Base-by-base conservation (phyloP, 2,329 filamentous ascomycete species). In the Penicillium thymicola region DNA sequence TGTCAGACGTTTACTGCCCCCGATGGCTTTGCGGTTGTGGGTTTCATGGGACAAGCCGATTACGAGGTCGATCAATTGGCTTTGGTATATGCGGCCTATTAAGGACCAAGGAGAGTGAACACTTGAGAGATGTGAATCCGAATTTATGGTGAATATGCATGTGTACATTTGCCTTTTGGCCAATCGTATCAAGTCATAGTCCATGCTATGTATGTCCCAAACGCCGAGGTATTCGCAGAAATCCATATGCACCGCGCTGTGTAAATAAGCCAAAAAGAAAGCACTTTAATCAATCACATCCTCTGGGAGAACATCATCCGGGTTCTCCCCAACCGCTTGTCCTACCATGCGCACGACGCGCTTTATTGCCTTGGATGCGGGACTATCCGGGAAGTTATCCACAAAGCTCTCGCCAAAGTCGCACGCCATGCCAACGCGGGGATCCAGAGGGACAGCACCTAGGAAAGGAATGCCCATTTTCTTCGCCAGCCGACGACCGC, bases 361-460 rank as follows among this genome's bases (percentile, higher is more conserved):
- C 75, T 85, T 88, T 59, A 99, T 84, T 3, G 93, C 92, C 64
- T 82, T 79, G 68, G 91, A 96, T 1, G 94, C 92, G 34, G 94
- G 93, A 64, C 91, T 96, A 66, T 97, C 92, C 0, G 93, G 91
- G 73, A 91, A 99, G 25, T 86, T 88, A 69, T 97, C 92, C 69
- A 97, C 89, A 75, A 95, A 99, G 75, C 92, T 97, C 83, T 99
- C 94, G 5, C 95, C 94, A 74, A 90, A 97, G 74, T 99, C 94
- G 70, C 93, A 97, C 3, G 92, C 89, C 89, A 97, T 95, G 9
- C 94, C 90, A 64, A 99, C 96, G 60, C 93, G 81, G 4, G 94
- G 93, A 69, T 99, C 94, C 51, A 99, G 77, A 37, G 94, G 94
- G 13, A 99, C 92, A 13, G 89, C 84, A 0, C 94, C 94, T 27